Evolutionary conservation across 2,329 filamentous ascomycete genomes (phyloP), one percentile per base, ranked within the genome.

Genomic region (Scytalidium lignicola): DNA sequence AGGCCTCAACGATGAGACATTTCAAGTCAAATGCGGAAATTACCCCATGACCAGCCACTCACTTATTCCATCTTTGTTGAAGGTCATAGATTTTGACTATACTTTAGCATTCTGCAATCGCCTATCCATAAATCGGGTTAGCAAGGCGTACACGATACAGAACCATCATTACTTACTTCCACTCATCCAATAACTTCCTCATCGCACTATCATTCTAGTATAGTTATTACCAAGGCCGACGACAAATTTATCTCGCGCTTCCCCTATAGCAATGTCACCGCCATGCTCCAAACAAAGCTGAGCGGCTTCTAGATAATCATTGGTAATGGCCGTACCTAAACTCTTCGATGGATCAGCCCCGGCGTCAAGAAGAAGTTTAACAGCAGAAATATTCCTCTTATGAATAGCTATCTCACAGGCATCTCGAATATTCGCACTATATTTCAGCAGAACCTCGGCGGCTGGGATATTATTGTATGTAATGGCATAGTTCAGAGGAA

Each of bases 241-340:
- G n/a, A n/a, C n/a, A n/a, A n/a, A 40, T 41, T 47, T 20, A 41
- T 40, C 44, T 41, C 19, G 4, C 23, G 15, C 44, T 23, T 47
- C 44, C 29, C 29, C 23, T 26, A 22, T 15, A 22, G 44, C 29
- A 40, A 47, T 26, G 7, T 41, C 44, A 12, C 44, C 44, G 15
- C 48, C 44, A 15, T 47, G 10, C 21, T 47, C 39, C 39, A 50
- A 47, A 41, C 48, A 50, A 17, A 50, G 43, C 21, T 47, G 32
- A 26, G 21, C 37, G 13, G 5, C 43, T 19, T 50, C 44, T 4
- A 43, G 21, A 15, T 42, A 43, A 28, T 39, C n/a, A 10, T 22
- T 17, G 5, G 20, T 20, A 26, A 50, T 44, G 12, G 48, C 43
- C 15, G 18, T 3, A 37, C 26, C 13, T 13, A 45, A 26, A 37